Evolutionary conservation across 306 rosid genomes (phyloP), one percentile per base, ranked within the genome.

Genomic region (Rubus parviflorus): DNA sequence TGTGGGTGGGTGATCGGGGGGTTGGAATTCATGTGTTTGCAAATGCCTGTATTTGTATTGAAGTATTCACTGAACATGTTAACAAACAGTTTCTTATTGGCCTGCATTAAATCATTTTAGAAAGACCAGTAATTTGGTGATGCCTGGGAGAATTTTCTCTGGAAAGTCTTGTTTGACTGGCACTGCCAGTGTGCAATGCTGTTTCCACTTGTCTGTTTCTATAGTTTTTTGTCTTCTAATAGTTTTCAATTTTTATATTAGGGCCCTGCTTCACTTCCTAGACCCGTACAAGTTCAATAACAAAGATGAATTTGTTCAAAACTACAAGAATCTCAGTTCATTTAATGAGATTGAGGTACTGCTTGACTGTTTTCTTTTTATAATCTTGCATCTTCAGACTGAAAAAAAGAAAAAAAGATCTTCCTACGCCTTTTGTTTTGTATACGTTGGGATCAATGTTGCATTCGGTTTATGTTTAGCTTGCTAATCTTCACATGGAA

Each of bases 221-320:
- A 48, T 10, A 15, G n/a, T 54, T 43, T 25, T 56, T 53, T 15
- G 14, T 52, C 12, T 38, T 41, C 15, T 45, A 8, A 35, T 45
- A 43, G n/a, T 25, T 30, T 60, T 46, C 30, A 17, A 57, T 14
- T 20, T 70, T 82, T 74, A 22, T 75, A 17, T 8, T 80, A 96
- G 99, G 99, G 99, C 99, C 79, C 83, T 96, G 86, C 98, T 96
- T 70, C 99, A 96, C 87, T 96, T 96, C 83, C 97, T 96, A 40
- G 99, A 96, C 85, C 81, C 82, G 47, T 88, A 86, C 70, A 93
- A 96, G 87, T 96, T 96, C 89, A 92, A 82, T 77, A 92, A 83
- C 83, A 96, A 89, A 86, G 99, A 96, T 75, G 99, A 96, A 47
- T 96, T 96, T 87, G 89, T 96, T 72, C 98, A 96, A 74, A 96